Base-by-base conservation (phyloP, 192 early-diverging fungal species). In the Coemansia sp. region DNA sequence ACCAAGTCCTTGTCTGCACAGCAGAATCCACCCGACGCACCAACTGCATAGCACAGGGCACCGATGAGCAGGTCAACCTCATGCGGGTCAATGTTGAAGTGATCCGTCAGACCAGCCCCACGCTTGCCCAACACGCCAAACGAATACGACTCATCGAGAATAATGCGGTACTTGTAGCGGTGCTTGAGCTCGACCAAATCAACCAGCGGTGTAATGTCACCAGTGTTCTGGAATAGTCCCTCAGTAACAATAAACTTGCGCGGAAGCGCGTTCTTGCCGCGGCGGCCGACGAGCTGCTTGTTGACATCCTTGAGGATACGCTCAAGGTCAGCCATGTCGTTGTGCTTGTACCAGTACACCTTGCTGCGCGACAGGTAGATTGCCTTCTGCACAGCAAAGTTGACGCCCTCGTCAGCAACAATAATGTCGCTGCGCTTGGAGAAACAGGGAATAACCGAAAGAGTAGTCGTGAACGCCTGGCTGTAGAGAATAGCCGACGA, bases 311-410 rank as follows among this genome's bases (percentile, higher is more conserved):
- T 60, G 52, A 98, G 78, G 20, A 96, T 84, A 46, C 86, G 87
- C 71, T 98, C 93, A 17, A 98, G 76, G 66, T 98, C 95, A 8
- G 87, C 82, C 91, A 98, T 90, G 67, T 98, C 94, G 72, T 98
- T 97, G 83, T 98, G 96, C 66, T 95, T 95, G 72, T 86, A 98
- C 81, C 84, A 95, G 63, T 88, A 87, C 54, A 98, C 86, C 68
- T 83, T 89, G 58, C 90, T 93, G 42, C 96, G 84, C n/a, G 95
- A 94, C 46, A 97, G 90, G 63, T 87, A 85, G 12, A 92, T 84
- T 20, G 93, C 95, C 67, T 94, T 93, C 62, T 95, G 92, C 50
- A 95, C 82, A 2, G 93, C 84, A 83, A 96, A 94, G 67, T 82
- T 90, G 63, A 91, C 86, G 46, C 86, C 90, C 26, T 95, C 92